Evolutionary conservation across 495 filamentous ascomycete genomes (phyloP), one percentile per base, ranked within the genome.

Genomic region (Oidiodendron maius): DNA sequence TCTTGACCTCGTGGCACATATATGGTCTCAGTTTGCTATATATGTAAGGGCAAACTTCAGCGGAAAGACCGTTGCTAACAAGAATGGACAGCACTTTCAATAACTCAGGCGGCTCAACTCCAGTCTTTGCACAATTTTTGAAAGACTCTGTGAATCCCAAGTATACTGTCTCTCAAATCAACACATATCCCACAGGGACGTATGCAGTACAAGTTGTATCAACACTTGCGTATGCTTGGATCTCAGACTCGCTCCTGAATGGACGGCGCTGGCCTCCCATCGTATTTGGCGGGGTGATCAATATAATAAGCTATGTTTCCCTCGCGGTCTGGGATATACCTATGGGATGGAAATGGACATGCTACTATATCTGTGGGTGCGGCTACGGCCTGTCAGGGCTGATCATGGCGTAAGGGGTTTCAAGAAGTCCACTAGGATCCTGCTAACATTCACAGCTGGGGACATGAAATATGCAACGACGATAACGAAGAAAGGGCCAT

Each of bases 401-500:
- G 63, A 56, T 51, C 15, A 60, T 65, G 34, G 34, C 24, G 2
- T 18, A 42, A 15, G 24, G 8, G 3, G 10, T 74, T 73, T 44
- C 50, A 62, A 37, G 18, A 20, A 1, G 22, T 15, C 20, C 9
- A 37, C 13, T 22, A 1, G 18, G 15, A 36, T 12, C 21, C 61
- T 62, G 46, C 61, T 24, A 63, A 59, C 11, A 59, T 44, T 44
- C 51, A 18, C 40, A 52, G 43, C 24, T 81, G 76, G 77, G 70
- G 72, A 2, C 71, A 80, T 54, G 76, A 65, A 52, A 72, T 69
- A 59, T 80, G 66, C 55, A 62, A 64, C 9, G 68, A 68, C 30
- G 74, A 75, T 44, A 72, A 72, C n/a, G 71, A 76, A 48, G 74
- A 81, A 56, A 60, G 79, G 30, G 71, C 76, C 1, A 46, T 81